Base-by-base conservation (phyloP, 2,329 filamentous ascomycete genomes). In the Scytalidium lignicola region DNA sequence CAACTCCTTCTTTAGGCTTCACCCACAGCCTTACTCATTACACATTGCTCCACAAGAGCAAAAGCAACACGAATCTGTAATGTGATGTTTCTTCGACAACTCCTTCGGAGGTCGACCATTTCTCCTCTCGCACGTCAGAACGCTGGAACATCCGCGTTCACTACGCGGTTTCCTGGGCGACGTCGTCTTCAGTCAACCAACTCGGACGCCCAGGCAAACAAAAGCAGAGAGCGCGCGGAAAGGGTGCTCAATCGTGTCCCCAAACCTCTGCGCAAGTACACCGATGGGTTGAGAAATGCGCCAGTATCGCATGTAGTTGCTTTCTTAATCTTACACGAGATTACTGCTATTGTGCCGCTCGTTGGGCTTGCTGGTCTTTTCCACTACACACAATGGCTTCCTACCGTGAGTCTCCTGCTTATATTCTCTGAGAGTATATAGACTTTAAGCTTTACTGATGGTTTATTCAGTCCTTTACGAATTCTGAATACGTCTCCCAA, bases 241-340 rank as follows among this genome's bases (percentile, higher is more conserved):
- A 41, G 22, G 19, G 19, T 63, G 26, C 54, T 62, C 20, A n/a
- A 47, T 21, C 61, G 59, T 6, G 53, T 65, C 32, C 90, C 89
- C 2, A 70, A 63, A 3, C 84, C 82, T 52, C 75, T 95, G 12
- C 86, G 80, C 50, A 76, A 73, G 46, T 88, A 90, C 70, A 84
- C 88, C 1, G 68, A 72, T 1, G 81, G 82, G 0, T 79, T 99
- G 2, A 80, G 84, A 50, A 75, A 79, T 48, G 90, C 90, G 1
- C 93, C 93, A 0, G 68, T 90, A 41, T 88, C 88, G 1, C 90
- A 96, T 69, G 75, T 95, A 40, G 81, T 86, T 1, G 85, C 92
- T 0, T 99, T 99, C 66, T 74, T 97, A 10, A 73, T 96, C 37
- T 77, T 99, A 0, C 93, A 99, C 72, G 93, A 99, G 68, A 65